These are phyloP conservation scores for Penicillium nucicola DNA, from an alignment of 495 filamentous ascomycete genomes.

Conservation along the genomic window DNA sequence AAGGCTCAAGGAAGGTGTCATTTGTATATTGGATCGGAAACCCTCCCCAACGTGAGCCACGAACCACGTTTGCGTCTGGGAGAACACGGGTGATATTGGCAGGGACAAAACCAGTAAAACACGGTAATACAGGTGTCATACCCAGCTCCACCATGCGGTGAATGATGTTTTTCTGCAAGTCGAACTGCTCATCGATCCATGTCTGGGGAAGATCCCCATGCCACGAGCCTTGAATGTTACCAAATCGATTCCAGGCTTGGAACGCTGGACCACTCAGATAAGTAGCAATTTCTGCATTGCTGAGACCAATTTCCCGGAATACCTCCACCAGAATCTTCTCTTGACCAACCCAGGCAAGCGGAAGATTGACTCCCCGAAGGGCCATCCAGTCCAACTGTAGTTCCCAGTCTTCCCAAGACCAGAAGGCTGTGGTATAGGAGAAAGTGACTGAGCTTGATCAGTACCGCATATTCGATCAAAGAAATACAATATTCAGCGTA, in stretches of 20 bases:
- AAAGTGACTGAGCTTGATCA: conserved; percentile 41
- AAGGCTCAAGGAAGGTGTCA: conserved; percentile 49
- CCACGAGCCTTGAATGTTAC: conserved; percentile 54
- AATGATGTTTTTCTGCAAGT: conserved; percentile 47
- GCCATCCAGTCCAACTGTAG: conserved; percentile 54
- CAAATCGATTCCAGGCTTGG: conserved; percentile 55
- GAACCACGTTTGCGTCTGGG: conserved; percentile 44
- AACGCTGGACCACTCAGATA: conserved; percentile 53
- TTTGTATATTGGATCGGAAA: conserved; percentile 45
- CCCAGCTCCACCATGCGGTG: conserved; percentile 50
- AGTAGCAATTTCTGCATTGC: conserved; percentile 38
- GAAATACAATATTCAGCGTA: conserved; percentile 7
- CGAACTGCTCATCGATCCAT: conserved; percentile 48
- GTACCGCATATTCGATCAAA: neutral
- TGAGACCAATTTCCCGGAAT: conserved; percentile 46
- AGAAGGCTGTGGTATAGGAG: conserved; percentile 53
- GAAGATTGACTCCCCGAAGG: conserved; percentile 49
- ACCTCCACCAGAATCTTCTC: conserved; percentile 51
- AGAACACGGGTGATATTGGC: conserved; percentile 34
- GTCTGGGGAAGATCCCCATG: conserved; percentile 36
- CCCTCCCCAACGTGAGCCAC: conserved; percentile 42
- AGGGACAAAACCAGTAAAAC: conserved; percentile 50
- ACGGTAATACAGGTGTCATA: conserved; percentile 50
- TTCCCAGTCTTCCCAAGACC: conserved; percentile 55
- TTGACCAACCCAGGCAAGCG: conserved; percentile 51